A percentile compares a stretch with the other conserved stretches of the same genome.
These are phyloP conservation scores for Moesziomyces antarcticus DNA, from an alignment of 1,284 basidiomycete species.

Conservation along the genomic window DNA sequence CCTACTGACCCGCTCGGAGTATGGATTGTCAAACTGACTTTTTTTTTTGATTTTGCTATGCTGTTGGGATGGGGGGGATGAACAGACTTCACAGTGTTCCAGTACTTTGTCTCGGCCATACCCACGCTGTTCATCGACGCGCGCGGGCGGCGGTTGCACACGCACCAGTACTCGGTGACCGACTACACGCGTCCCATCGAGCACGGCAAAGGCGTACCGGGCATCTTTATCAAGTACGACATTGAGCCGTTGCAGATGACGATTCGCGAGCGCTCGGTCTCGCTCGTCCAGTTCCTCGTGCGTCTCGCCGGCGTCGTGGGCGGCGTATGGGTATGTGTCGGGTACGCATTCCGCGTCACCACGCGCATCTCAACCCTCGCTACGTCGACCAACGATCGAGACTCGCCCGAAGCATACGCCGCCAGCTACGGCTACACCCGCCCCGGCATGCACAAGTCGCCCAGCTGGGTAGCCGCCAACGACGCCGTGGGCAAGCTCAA, in stretches of 20 bases:
- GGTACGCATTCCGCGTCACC: constrained; percentile 54
- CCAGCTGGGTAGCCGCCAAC: constrained; percentile 15
- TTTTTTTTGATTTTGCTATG: no score
- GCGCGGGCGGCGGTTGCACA: constrained; percentile 74
- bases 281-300: constrained; percentile 83
- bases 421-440: constrained; percentile 35
- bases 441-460: constrained; percentile 8
- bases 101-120: constrained; percentile 94
- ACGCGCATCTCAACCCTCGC: constrained; percentile 44
- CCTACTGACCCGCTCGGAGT: no score
- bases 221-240: constrained; percentile 75
- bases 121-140: constrained; percentile 89
- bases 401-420: constrained; percentile 33
- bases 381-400: constrained; percentile 13
- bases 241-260: constrained; percentile 88
- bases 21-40: no score
- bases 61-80: background rate
- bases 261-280: constrained; percentile 85
- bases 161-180: constrained; percentile 94
- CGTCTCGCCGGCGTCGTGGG: constrained; percentile 73
- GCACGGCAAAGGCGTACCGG: constrained; percentile 82
- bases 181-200: constrained; percentile 84
- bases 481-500: constrained; percentile 40
- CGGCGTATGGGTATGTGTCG: constrained; percentile 67
- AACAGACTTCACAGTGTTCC: constrained; percentile 72